Evolutionary conservation across 2,329 filamentous ascomycete species (phyloP).

Genomic region (Pseudopyricularia cyperi): DNA sequence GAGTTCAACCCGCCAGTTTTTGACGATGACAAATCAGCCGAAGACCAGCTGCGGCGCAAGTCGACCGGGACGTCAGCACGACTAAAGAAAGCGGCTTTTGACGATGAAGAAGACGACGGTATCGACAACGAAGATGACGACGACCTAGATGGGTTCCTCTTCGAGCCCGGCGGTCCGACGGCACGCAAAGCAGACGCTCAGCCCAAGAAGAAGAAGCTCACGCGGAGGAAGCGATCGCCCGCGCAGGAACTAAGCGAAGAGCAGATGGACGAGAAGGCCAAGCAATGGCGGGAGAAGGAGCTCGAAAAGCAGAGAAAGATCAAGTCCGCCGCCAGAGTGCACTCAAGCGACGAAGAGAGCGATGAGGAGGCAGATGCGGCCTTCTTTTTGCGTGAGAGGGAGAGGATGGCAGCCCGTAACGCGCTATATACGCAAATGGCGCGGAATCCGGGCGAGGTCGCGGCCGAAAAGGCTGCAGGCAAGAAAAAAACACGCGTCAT

Average conservation of each 20-base stretch:
- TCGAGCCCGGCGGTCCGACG: slow-evolving; percentile 57
- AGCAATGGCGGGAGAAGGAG: slow-evolving; percentile 51
- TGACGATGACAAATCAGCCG: slow-evolving; percentile 61
- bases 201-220: slow-evolving; percentile 41
- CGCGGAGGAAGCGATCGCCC: slow-evolving; percentile 30
- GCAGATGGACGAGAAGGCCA: slow-evolving; percentile 50
- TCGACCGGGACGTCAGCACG: slow-evolving; percentile 15
- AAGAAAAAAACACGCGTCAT: slow-evolving; percentile 17
- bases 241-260: slow-evolving; percentile 34
- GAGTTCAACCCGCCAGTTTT: slow-evolving; percentile 69
- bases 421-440: slow-evolving; percentile 1
- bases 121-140: slow-evolving; percentile 27
- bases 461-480: slow-evolving; percentile 1
- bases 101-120: slow-evolving; percentile 24
- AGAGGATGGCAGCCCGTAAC: slow-evolving; percentile 8
- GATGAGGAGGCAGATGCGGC: slow-evolving; percentile 58
- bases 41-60: slow-evolving; percentile 68
- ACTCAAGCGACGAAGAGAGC: slow-evolving; percentile 78
- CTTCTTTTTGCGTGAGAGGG: slow-evolving; percentile 62
- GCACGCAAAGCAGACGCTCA: slow-evolving; percentile 37
- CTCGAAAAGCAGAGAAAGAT: slow-evolving; percentile 65
- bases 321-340: slow-evolving; percentile 74
- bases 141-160: slow-evolving; percentile 41
- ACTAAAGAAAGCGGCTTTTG: slow-evolving; percentile 21
- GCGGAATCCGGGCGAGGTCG: not conserved